Conservation (phyloP, 2,329 filamentous ascomycete genomes). For the Fonsecaea monophora region DNA sequence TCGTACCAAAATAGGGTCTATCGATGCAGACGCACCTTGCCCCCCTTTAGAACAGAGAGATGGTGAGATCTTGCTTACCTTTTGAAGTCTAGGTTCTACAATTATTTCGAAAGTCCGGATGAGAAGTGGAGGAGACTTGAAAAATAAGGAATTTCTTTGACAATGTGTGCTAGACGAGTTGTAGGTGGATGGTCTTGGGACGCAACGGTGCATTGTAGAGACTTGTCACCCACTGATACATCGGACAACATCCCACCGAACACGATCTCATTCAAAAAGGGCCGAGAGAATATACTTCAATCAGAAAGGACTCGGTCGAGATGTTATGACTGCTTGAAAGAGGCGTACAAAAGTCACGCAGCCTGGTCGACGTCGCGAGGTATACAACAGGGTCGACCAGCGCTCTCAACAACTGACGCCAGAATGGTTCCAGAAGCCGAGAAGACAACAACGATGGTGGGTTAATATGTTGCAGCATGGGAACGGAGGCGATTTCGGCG, state of each 20-base stretch:
- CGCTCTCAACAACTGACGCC: neutral
- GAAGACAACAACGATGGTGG: neutral
- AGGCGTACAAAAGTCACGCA: too few relatives aligned
- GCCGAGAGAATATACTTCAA: too few relatives aligned
- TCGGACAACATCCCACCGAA: neutral
- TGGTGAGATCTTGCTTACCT: neutral
- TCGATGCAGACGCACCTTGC: neutral
- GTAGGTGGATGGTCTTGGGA: neutral
- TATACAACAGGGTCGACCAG: neutral
- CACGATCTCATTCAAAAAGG: neutral
- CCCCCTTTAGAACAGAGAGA: neutral
- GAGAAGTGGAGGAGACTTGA: neutral
- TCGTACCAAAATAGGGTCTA: neutral
- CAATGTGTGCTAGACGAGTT: neutral
- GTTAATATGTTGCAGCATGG: neutral
- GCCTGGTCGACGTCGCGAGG: neutral
- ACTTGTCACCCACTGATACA: neutral
- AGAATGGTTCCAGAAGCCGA: neutral
- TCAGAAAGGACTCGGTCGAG: too few relatives aligned
- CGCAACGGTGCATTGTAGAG: neutral
- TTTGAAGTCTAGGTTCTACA: neutral
- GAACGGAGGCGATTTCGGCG: neutral
- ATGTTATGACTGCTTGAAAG: too few relatives aligned
- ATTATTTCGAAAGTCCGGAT: neutral
- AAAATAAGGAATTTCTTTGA: neutral